Evolutionary conservation across 805 yeast species (phyloP), one percentile per base, ranked within the genome.

Genomic region (Pichia exigua): DNA sequence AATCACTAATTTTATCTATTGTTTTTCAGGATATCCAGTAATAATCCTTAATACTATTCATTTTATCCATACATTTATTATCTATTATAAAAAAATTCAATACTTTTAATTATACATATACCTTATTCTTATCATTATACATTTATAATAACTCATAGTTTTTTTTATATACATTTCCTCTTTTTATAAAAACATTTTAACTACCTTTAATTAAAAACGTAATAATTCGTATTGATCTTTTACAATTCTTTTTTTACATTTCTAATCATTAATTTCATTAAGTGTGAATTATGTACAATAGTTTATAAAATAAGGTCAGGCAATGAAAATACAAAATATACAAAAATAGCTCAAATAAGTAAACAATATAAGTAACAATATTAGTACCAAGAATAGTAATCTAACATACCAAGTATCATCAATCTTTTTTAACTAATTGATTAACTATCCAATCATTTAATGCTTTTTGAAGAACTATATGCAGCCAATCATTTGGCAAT

Each of bases 401-500:
- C 8, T 32, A 32, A 32, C 18, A 32, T 28, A 28, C 7, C 9
- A 28, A 7, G 9, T 11, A 30, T 4, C 35, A 35, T 35, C 39
- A 35, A 35, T 35, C 11, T 11, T 48, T 48, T 48, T 42, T 38
- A 12, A 30, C 18, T n/a, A 49, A 30, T 24, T 46, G 24, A 4
- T 42, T 21, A 20, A 46, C 43, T 5, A 50, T 4, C 48, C 45
- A 40, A 32, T 45, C 53, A 42, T 38, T 46, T 9, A 45, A 40
- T 6, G 46, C 30, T 24, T 32, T 42, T 7, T 46, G 12, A 22
- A 42, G 18, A 8, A 50, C 44, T 20, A 50, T 45, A 43, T 50
- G 20, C 4, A 50, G 3, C 53, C 53, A 50, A 45, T 50, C 53
- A 50, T 50, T 50, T 12, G 53, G 53, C 8, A 45, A 9, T 1